Conservation (phyloP, 768 basidiomycete genomes). For the Suillus sp. region DNA sequence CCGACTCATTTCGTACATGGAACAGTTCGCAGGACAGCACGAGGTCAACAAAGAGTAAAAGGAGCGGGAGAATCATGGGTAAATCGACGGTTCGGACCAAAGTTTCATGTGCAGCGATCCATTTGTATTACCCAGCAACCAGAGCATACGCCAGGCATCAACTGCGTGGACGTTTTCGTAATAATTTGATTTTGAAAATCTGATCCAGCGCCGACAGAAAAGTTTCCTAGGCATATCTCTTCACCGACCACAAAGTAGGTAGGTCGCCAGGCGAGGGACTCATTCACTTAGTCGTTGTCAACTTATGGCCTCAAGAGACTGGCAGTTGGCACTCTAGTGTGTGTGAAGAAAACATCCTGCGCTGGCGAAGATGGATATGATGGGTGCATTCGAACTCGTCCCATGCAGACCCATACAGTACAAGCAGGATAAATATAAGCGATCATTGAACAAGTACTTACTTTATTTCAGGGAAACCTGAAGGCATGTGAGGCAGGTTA, state of each 20-base stretch:
- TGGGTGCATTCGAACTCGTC: neutral
- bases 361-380: neutral
- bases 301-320: neutral
- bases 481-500: neutral
- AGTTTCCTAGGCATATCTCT: neutral
- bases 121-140: neutral
- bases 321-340: neutral
- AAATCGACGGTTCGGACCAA: neutral
- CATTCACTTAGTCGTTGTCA: neutral
- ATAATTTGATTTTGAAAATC: neutral
- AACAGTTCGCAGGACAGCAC: slow-evolving; percentile 45
- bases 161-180: slow-evolving; percentile 2
- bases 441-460: neutral
- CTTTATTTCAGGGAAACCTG: neutral
- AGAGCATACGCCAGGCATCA: slow-evolving; percentile 4
- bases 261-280: neutral
- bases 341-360: neutral
- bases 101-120: neutral
- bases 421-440: neutral
- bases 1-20: slow-evolving; percentile 58
- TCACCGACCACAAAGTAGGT: neutral
- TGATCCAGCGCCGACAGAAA: neutral
- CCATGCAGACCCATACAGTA: neutral
- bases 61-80: slow-evolving; percentile 6
- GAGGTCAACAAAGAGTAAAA: neutral